Evolutionary conservation across 2,329 filamentous ascomycete species (phyloP), one percentile per base, ranked within the genome.

Genomic region (Aspergillus niger): DNA sequence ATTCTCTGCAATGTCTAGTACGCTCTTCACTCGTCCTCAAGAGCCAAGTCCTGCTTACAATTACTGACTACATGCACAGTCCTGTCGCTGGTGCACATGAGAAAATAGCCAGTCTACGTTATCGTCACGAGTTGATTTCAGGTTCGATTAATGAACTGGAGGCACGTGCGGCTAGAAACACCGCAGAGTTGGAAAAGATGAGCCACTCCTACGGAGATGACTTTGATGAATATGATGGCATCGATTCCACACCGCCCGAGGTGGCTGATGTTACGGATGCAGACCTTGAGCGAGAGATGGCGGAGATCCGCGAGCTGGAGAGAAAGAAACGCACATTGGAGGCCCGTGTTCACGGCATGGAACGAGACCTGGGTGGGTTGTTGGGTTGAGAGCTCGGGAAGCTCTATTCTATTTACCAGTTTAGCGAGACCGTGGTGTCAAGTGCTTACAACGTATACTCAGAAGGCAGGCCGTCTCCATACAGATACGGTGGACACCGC

Each of bases 1-100:
- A 97, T 92, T 81, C 84, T 98, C 30, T 93, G 92, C 68, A 85
- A 85, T 48, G 93, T 97, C 28, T 98, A 97, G 85, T 87, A 76
- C 63, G 83, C 77, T 8, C 43, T 13, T 7, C 38, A 56, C 55
- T 8, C 15, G 4, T 36, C 52, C 61, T 22, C 15, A 3, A 30
- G 3, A 10, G 3, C 20, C 28, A 4, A 32, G 8, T 7, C 24
- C 17, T 55, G 22, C 28, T 50, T 48, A n/a, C n/a, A 5, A 44
- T 22, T 50, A 39, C 56, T 57, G 62, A 71, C 62, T 67, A 65
- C 51, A 54, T 43, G 5, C n/a, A 24, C 57, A 86, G 85, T 72
- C 89, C 91, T 36, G 84, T 96, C 28, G 85, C 90, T 0, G 93
- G 92, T 4, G 91, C 91, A 4, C 76, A 84, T 15, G 91, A 96